Percentiles rank a stretch among this genome's conserved stretches.
phyloP scores from a whole-genome alignment of 306 rosid species.

The Glycine latifolia region DNA sequence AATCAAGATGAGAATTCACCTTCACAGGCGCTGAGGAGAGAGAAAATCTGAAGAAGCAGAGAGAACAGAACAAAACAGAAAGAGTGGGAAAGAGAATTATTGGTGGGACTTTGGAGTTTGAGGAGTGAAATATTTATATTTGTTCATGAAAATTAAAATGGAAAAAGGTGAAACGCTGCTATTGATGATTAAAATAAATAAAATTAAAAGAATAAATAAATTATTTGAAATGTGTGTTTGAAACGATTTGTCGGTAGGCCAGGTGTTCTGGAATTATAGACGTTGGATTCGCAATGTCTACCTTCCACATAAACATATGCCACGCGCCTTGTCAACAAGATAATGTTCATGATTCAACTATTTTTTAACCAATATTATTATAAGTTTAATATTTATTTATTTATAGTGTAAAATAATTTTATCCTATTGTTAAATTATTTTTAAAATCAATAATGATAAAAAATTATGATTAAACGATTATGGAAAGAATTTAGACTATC shows the following conservation, averaged over 20 bases:
- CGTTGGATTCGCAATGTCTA: background rate
- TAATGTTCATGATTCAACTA: too few relatives aligned
- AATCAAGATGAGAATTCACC: constrained; percentile 38
- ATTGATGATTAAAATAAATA: background rate
- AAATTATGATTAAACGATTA: too few relatives aligned
- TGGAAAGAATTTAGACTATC: too few relatives aligned
- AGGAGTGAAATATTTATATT: constrained; percentile 5
- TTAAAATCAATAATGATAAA: too few relatives aligned
- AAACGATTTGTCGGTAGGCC: background rate
- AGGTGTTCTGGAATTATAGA: background rate
- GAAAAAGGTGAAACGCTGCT: background rate
- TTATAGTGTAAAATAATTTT: too few relatives aligned
- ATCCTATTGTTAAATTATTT: too few relatives aligned
- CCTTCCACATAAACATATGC: background rate
- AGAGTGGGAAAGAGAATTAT: constrained; percentile 49
- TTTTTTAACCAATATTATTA: too few relatives aligned
- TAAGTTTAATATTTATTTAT: too few relatives aligned
- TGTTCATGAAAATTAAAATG: background rate
- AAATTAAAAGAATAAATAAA: background rate
- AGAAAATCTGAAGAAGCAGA: constrained; percentile 1
- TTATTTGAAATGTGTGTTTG: background rate
- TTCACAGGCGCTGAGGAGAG: constrained; percentile 34
- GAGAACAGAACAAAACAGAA: background rate
- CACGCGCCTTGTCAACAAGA: too few relatives aligned
- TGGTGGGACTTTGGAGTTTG: constrained; percentile 47